A percentile compares a stretch with the other conserved stretches of the same genome.
Evolutionary conservation across 108 stramenopile genomes (phyloP).

Genomic region (Fragilaria crotonensis): DNA sequence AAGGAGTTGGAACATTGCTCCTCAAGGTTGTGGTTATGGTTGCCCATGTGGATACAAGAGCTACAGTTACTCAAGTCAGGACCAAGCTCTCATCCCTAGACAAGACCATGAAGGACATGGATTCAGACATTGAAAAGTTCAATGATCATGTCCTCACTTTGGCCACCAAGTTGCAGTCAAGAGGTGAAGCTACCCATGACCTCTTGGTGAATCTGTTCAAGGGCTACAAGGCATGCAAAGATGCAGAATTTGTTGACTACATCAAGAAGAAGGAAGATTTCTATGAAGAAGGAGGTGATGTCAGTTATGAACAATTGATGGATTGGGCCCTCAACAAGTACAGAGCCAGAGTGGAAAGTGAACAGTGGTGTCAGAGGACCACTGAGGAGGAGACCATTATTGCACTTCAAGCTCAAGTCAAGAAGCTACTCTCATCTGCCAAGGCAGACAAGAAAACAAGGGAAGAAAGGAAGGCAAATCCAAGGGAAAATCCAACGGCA

Average conservation of each 20-base stretch:
- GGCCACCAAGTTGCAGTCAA: slow-evolving; percentile 4
- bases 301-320: slow-evolving; percentile 19
- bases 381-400: slow-evolving; percentile 18
- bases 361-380: slow-evolving; percentile 3
- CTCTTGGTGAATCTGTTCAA: slow-evolving; percentile 33
- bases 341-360: slow-evolving; percentile 2
- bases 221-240: slow-evolving; percentile 13
- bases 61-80: slow-evolving; percentile 13
- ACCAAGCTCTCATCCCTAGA: slow-evolving; percentile 15
- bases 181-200: slow-evolving; percentile 10
- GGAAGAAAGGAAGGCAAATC: background rate
- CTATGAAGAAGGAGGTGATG: slow-evolving; percentile 18
- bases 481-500: background rate
- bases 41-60: slow-evolving; percentile 13
- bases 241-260: slow-evolving; percentile 17
- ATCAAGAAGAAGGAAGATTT: slow-evolving; percentile 18
- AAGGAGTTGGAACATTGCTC: slow-evolving; percentile 3
- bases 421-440: background rate
- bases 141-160: slow-evolving; percentile 17
- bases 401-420: slow-evolving; percentile 17
- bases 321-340: slow-evolving; percentile 18
- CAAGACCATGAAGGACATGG: slow-evolving; percentile 9
- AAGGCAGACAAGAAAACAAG: background rate
- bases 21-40: slow-evolving; percentile 23
- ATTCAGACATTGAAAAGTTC: slow-evolving; percentile 20